A percentile compares a stretch with the other conserved stretches of the same genome.
These are phyloP conservation scores for Botrytis byssoidea DNA, from an alignment of 2,329 filamentous ascomycete genomes.

Conservation along the genomic window DNA sequence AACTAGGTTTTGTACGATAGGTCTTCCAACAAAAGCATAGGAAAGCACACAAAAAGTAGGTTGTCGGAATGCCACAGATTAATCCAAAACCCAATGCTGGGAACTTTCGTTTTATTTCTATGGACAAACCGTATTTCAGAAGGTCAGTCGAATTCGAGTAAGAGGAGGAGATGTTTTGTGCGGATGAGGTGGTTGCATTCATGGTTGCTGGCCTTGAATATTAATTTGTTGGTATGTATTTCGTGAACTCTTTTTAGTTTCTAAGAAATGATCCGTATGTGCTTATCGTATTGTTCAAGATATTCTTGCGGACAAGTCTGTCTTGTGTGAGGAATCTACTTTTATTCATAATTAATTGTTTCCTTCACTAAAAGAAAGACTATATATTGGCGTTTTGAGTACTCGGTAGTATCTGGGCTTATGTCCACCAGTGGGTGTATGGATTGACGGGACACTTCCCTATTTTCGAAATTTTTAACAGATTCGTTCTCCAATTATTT, in stretches of 20 bases:
- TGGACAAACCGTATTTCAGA: neutral
- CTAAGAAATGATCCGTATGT: neutral
- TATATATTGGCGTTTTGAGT: neutral
- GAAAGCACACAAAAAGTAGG: rapidly evolving
- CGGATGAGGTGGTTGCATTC: neutral
- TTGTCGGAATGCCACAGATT: rapidly evolving
- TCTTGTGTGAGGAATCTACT: neutral
- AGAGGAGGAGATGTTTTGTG: neutral
- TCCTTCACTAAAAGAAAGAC: neutral
- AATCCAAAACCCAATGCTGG: neutral
- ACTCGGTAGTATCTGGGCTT: too few relatives aligned
- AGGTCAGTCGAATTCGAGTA: neutral
- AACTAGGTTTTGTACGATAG: neutral
- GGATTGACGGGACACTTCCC: too few relatives aligned
- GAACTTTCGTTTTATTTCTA: neutral
- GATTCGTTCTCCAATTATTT: too few relatives aligned
- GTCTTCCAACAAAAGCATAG: rapidly evolving
- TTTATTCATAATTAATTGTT: neutral
- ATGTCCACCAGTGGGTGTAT: too few relatives aligned
- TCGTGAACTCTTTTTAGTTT: neutral
- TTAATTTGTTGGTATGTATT: neutral
- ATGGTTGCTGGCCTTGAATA: neutral
- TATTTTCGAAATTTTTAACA: too few relatives aligned
- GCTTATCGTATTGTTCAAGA: neutral
- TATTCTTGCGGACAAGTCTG: neutral